phyloP scores from a whole-genome alignment of 768 basidiomycete genomes.

The Lanmaoa pseudosensibilis region DNA sequence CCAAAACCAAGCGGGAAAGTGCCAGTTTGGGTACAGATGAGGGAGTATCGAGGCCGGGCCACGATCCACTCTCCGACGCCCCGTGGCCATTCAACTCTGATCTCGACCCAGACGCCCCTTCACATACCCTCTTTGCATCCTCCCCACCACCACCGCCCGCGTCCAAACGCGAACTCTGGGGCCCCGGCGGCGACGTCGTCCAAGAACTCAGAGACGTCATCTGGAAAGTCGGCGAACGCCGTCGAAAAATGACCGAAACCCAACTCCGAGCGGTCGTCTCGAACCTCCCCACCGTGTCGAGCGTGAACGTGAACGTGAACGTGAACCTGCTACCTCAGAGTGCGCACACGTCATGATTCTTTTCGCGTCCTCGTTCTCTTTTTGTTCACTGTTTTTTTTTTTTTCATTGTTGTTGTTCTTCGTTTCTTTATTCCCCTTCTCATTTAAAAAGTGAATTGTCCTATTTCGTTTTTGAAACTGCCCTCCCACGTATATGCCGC shows the following conservation, averaged over 20 bases:
- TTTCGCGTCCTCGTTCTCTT: not conserved
- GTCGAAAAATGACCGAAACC: slow-evolving; percentile 48
- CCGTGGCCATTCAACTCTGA: not conserved
- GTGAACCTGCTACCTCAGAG: not conserved
- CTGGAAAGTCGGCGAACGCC: slow-evolving; percentile 77
- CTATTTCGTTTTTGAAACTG: not conserved
- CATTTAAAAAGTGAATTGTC: not conserved
- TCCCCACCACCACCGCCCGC: not conserved
- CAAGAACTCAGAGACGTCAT: slow-evolving; percentile 86
- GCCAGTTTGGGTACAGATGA: not conserved
- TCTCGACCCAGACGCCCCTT: slow-evolving; percentile 16
- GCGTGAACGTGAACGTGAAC: not conserved
- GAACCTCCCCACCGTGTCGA: not conserved
- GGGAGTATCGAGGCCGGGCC: not conserved
- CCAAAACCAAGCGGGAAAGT: slow-evolving; percentile 46
- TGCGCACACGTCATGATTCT: not conserved
- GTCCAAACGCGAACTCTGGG: slow-evolving; percentile 51
- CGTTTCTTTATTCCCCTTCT: too few species aligned
- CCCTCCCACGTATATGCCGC: not conserved
- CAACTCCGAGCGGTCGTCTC: slow-evolving; percentile 1
- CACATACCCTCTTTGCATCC: not conserved
- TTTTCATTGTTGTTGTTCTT: not conserved
- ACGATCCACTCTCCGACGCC: not conserved
- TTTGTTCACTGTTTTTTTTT: not conserved
- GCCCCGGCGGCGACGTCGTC: slow-evolving; percentile 76